Conservation (phyloP, 78 protist genomes). For the Isochrysis galbana region DNA sequence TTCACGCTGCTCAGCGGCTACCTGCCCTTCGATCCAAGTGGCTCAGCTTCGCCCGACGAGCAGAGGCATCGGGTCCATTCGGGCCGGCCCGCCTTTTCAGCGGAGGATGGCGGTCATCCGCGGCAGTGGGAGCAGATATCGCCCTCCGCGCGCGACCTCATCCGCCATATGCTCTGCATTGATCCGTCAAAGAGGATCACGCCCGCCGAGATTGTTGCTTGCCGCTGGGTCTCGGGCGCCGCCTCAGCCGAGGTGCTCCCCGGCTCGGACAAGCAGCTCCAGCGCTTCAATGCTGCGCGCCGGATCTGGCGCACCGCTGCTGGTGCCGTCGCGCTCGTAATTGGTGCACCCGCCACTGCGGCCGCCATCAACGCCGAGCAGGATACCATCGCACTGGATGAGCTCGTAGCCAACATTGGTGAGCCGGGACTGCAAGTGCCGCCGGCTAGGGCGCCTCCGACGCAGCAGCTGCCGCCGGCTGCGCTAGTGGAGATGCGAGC, state of each 20-base stretch:
- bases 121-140: not conserved
- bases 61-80: no score
- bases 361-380: no score
- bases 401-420: not conserved
- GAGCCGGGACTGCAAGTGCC: not conserved
- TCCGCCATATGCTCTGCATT: not conserved
- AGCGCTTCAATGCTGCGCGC: not conserved
- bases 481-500: not conserved
- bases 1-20: slow-evolving; percentile 3
- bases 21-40: slow-evolving; percentile 6
- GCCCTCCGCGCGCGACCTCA: not conserved
- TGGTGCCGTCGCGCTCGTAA: not conserved
- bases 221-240: slow-evolving; percentile 40
- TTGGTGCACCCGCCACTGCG: not conserved
- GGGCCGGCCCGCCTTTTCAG: not conserved
- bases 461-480: not conserved
- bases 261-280: not conserved
- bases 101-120: no score
- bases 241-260: not conserved
- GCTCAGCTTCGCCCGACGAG: not conserved
- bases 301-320: not conserved
- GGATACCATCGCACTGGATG: no score
- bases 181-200: slow-evolving; percentile 4
- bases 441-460: not conserved
- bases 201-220: not conserved